phyloP scores from a whole-genome alignment of 169 alveolate species.

The Plasmodium fragile region DNA sequence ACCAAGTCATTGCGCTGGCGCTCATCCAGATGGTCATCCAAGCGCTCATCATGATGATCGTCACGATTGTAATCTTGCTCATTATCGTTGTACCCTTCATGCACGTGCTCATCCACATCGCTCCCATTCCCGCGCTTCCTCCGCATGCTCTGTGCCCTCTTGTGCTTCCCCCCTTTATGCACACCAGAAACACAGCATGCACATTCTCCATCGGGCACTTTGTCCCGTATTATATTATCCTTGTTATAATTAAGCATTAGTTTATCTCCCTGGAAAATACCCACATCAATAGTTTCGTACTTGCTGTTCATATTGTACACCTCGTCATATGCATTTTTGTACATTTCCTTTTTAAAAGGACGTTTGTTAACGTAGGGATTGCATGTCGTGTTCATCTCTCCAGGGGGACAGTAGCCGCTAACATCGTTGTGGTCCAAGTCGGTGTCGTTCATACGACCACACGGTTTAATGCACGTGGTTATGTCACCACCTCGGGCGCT shows the following conservation, averaged over 20 bases:
- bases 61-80: not conserved
- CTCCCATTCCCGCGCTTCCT: not conserved
- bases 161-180: not conserved
- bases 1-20: not conserved
- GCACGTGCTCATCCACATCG: not conserved
- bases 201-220: not conserved
- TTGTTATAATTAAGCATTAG: not conserved
- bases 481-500: not conserved
- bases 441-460: not conserved
- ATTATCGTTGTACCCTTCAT: not conserved
- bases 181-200: not conserved
- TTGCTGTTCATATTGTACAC: conserved; percentile 9
- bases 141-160: not conserved
- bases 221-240: not conserved
- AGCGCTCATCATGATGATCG: not conserved
- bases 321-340: not conserved
- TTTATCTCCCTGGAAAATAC: not conserved
- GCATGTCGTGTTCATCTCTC: not conserved
- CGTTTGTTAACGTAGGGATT: not conserved
- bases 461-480: not conserved
- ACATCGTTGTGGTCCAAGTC: not conserved
- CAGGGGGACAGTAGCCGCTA: not conserved
- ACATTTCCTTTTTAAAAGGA: not conserved
- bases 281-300: not conserved
- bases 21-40: not conserved